Conservation (phyloP, 164 flowering plant species). For the Tetracentron sinense region DNA sequence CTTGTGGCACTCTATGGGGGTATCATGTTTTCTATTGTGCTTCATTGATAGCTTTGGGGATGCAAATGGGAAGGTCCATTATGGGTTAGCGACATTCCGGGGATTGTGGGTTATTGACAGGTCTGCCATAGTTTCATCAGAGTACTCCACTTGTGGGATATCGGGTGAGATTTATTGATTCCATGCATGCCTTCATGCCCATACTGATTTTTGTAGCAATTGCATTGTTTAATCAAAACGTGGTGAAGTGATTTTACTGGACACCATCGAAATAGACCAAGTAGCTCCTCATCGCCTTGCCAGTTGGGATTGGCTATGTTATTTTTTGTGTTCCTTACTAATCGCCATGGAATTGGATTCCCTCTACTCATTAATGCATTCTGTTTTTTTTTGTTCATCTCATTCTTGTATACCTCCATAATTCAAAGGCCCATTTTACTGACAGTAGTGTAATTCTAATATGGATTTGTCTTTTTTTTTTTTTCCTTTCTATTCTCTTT, state of each 20-base stretch:
- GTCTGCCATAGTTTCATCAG: constrained; percentile 21
- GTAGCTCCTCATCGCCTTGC: too few species aligned
- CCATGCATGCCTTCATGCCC: constrained; percentile 38
- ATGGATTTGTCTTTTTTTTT: too few species aligned
- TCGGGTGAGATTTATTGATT: constrained; percentile 42
- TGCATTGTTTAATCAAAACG: constrained; percentile 59
- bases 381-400: too few species aligned
- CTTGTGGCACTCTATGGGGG: constrained; percentile 31
- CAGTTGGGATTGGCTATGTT: constrained; percentile 30
- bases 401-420: too few species aligned
- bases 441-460: too few species aligned
- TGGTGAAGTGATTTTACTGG: constrained; percentile 42
- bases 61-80: constrained; percentile 47
- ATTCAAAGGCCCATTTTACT: too few species aligned
- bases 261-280: constrained; percentile 22
- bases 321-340: constrained; percentile 17
- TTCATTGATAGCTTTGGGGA: constrained; percentile 23
- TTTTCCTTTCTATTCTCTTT: too few species aligned
- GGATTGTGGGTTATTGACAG: constrained; percentile 66
- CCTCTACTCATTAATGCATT: neutral
- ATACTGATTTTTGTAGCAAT: constrained; percentile 42
- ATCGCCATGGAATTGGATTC: neutral
- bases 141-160: constrained; percentile 31
- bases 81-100: constrained; percentile 50
- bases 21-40: constrained; percentile 47